Base-by-base conservation (phyloP, 768 basidiomycete genomes). In the Phylloporus scabripes region DNA sequence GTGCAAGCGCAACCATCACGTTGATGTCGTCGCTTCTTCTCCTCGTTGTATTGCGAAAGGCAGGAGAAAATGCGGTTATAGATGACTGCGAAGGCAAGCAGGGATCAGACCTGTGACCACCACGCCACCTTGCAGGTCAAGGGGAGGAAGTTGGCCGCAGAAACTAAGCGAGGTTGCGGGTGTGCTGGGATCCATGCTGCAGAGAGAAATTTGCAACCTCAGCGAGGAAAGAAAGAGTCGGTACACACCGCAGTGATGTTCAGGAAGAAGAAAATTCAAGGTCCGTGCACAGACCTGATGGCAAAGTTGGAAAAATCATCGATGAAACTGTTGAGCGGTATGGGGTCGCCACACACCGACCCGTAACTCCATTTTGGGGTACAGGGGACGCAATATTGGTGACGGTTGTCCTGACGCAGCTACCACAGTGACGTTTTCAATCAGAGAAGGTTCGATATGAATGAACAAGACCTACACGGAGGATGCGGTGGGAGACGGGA, bases 101-200 rank as follows among this genome's bases (percentile, higher is more conserved):
- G 52, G 49, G 39, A 62, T 57, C 60, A 58, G 23, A 50, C 38
- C 45, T 38, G 50, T 50, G 33, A 44, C 40, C 44, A 45, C 38
- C 55, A 53, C 52, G 58, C 63, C 57, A 60, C 55, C 61, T 50
- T 57, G 63, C 61, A 63, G 60, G 61, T 48, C 60, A 33, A 57
- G 47, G 53, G 63, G 50, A 55, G 55, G 63, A 51, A 7, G 52
- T 36, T 54, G 41, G 42, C 62, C 54, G 57, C 60, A 53, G 54
- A 52, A 21, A 39, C 48, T 63, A 65, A 60, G 62, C 63, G 62
- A 63, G 58, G 53, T 48, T 53, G 58, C 29, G 50, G 44, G 52
- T 55, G 33, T 53, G 58, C 45, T 41, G 51, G 47, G 38, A 26
- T 54, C 48, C 58, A 60, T 54, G 61, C 52, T 49, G 55, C 56